Percentiles rank a stretch among this genome's conserved stretches.
Conservation (phyloP, 2,329 filamentous ascomycete species). For the Sporothrix curviconia region DNA sequence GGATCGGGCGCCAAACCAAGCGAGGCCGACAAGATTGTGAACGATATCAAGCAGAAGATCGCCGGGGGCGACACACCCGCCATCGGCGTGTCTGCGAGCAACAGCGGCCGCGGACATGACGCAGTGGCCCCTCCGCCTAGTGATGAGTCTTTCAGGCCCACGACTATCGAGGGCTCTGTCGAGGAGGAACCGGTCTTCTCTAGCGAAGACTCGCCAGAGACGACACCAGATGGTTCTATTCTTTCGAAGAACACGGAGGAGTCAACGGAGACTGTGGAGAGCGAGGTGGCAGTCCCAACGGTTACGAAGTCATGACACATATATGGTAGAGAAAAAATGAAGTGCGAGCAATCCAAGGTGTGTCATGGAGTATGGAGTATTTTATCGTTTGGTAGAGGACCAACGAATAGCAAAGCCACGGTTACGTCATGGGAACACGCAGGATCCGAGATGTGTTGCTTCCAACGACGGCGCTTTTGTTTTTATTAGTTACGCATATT, state of each 20-base stretch:
- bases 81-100: slow-evolving; percentile 55
- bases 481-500: too few species aligned
- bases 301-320: slow-evolving; percentile 11
- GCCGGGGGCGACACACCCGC: slow-evolving; percentile 46
- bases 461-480: too few species aligned
- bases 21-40: slow-evolving; percentile 57
- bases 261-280: not conserved
- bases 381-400: too few species aligned
- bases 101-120: slow-evolving; percentile 52
- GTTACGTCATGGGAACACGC: too few species aligned
- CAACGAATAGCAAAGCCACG: too few species aligned
- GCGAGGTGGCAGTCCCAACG: not conserved
- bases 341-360: too few species aligned
- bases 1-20: slow-evolving; percentile 40
- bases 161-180: slow-evolving; percentile 43
- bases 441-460: too few species aligned
- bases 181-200: slow-evolving; percentile 43
- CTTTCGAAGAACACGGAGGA: slow-evolving; percentile 14
- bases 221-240: slow-evolving; percentile 12
- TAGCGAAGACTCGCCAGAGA: slow-evolving; percentile 28
- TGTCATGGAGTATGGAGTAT: too few species aligned
- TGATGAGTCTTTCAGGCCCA: slow-evolving; percentile 42
- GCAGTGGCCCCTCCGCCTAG: slow-evolving; percentile 22
- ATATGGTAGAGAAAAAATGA: too few species aligned
- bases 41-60: slow-evolving; percentile 52